A percentile compares a stretch with the other conserved stretches of the same genome.
Conservation (phyloP, 352 stramenopile species). For the Phytophthora tubulina region DNA sequence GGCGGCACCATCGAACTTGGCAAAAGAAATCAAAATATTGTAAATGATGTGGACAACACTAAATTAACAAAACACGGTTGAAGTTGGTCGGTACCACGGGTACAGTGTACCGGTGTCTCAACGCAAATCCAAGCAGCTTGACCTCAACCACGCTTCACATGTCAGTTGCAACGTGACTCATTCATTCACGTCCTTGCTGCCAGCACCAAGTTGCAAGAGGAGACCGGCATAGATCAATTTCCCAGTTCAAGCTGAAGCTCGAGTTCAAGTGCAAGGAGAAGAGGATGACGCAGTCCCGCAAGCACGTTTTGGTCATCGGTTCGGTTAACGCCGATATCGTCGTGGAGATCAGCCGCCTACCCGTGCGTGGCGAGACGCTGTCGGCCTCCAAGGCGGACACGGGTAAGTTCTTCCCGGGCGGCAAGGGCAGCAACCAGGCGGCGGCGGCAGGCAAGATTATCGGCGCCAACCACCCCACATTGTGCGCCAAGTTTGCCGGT, state of each 20-base stretch:
- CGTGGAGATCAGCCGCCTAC: slow-evolving; percentile 75
- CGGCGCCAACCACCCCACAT: slow-evolving; percentile 28
- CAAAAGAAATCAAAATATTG: background rate
- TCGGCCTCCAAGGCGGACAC: slow-evolving; percentile 62
- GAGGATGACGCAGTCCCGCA: slow-evolving; percentile 39
- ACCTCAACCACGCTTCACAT: slow-evolving; percentile 28
- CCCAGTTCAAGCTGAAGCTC: background rate
- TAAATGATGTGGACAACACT: slow-evolving; percentile 2
- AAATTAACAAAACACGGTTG: slow-evolving; percentile 21
- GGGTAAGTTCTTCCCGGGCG: slow-evolving; percentile 71
- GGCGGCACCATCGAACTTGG: slow-evolving; percentile 28
- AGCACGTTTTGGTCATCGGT: slow-evolving; percentile 76
- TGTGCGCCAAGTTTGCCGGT: slow-evolving; percentile 58
- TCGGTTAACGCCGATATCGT: slow-evolving; percentile 89
- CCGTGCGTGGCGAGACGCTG: slow-evolving; percentile 74
- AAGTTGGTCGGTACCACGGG: slow-evolving; percentile 6
- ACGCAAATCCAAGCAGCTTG: slow-evolving; percentile 5
- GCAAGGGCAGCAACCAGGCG: slow-evolving; percentile 87
- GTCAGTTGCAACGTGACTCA: slow-evolving; percentile 1
- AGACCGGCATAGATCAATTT: slow-evolving; percentile 17
- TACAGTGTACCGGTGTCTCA: slow-evolving; percentile 2
- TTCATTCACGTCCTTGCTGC: slow-evolving; percentile 3
- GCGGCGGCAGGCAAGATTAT: slow-evolving; percentile 65
- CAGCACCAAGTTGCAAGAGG: background rate
- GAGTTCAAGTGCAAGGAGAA: background rate